Evolutionary conservation across 768 basidiomycete genomes (phyloP).

Genomic region (Gyrodon lividus): DNA sequence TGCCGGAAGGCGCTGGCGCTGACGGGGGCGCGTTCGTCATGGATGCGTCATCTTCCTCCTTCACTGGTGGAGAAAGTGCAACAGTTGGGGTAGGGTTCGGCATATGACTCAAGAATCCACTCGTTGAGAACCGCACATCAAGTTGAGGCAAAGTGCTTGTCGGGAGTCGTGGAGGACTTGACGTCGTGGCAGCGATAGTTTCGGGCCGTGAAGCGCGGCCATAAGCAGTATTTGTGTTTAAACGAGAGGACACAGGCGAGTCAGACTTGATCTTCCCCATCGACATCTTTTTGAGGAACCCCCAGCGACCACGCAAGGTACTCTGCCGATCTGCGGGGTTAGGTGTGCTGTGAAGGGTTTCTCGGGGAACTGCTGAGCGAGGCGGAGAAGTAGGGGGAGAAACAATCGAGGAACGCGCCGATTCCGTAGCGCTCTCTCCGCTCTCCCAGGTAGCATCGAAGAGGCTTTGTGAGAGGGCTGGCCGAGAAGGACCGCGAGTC

Average conservation of each 20-base stretch:
- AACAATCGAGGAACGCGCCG: conserved; percentile 22
- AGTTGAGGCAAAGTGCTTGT: conserved; percentile 55
- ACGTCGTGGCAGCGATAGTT: conserved; percentile 17
- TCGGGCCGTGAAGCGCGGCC: conserved; percentile 17
- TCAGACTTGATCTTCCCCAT: conserved; percentile 90
- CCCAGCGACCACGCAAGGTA: conserved; percentile 67
- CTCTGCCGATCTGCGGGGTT: conserved; percentile 27
- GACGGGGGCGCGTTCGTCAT: conserved; percentile 3
- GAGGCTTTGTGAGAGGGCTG: conserved; percentile 40
- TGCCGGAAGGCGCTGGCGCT: conserved; percentile 12
- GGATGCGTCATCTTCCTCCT: conserved; percentile 17
- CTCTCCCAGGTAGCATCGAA: conserved; percentile 52
- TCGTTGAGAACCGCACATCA: conserved; percentile 71
- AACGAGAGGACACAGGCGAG: conserved; percentile 40
- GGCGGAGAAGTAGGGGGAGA: conserved; percentile 31
- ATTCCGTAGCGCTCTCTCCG: conserved; percentile 12
- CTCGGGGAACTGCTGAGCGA: conserved; percentile 15
- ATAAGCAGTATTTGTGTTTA: conserved; percentile 37
- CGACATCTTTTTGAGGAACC: conserved; percentile 97
- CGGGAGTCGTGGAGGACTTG: conserved; percentile 31
- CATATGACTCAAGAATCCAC: conserved; percentile 57
- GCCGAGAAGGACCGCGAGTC: conserved; percentile 34
- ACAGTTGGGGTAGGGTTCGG: conserved; percentile 34
- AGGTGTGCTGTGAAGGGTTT: conserved; percentile 9
- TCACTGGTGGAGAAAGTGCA: conserved; percentile 22